Conservation (phyloP, 176 grass and related monocot genomes). For the Secale cereale region DNA sequence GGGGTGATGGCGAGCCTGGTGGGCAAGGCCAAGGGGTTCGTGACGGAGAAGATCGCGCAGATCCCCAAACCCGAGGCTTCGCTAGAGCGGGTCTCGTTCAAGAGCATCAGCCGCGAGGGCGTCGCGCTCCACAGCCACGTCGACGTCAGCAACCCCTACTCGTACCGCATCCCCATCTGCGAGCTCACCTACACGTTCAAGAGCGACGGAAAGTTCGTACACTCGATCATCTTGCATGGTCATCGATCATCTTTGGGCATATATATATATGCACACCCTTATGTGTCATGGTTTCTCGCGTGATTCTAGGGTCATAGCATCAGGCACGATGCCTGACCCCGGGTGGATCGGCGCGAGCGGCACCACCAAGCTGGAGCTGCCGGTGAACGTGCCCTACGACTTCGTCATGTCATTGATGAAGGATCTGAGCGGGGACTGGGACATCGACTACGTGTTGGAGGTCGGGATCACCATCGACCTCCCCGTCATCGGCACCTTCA, state of each 20-base stretch:
- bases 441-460: conserved; percentile 68
- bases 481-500: conserved; percentile 69
- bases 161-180: conserved; percentile 67
- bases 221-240: not conserved
- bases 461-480: conserved; percentile 74
- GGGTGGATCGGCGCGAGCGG: conserved; percentile 64
- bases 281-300: not conserved
- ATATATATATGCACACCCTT: not conserved
- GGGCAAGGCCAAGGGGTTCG: conserved; percentile 82
- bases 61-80: conserved; percentile 71
- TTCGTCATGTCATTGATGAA: conserved; percentile 54
- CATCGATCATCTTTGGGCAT: not conserved
- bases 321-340: conserved; percentile 68
- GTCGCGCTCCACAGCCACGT: conserved; percentile 70
- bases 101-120: conserved; percentile 48
- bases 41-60: conserved; percentile 74
- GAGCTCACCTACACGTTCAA: conserved; percentile 69
- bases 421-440: conserved; percentile 70
- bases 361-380: conserved; percentile 66
- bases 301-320: conserved; percentile 37
- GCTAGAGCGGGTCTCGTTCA: conserved; percentile 55
- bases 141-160: conserved; percentile 77
- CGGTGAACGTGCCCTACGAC: conserved; percentile 73
- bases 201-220: conserved; percentile 50
- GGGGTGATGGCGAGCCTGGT: conserved; percentile 40